These are phyloP conservation scores for Vigna reflexopilosa DNA, from an alignment of 306 rosid genomes.

Conservation along the genomic window DNA sequence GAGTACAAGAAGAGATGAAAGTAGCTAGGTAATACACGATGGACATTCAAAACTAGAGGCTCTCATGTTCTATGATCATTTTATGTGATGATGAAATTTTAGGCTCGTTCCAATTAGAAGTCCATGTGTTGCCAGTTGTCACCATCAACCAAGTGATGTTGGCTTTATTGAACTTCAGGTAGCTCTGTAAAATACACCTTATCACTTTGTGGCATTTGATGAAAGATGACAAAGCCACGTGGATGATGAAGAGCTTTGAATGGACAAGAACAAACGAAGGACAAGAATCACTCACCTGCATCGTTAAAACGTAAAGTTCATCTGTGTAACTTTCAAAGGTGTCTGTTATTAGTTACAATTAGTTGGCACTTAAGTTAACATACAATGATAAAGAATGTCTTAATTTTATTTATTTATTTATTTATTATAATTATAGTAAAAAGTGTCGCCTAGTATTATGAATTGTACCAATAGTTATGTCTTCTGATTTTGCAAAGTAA, in stretches of 20 bases:
- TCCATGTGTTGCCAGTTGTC: background rate
- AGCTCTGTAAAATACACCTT: background rate
- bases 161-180: background rate
- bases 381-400: background rate
- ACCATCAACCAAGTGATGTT: background rate
- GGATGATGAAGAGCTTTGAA: constrained; percentile 17
- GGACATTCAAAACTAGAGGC: constrained; percentile 29
- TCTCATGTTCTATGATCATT: constrained; percentile 8
- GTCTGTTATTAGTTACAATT: background rate
- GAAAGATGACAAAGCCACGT: constrained; percentile 8
- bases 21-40: background rate
- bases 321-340: background rate
- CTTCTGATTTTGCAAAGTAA: too few species aligned
- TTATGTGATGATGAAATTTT: background rate
- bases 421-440: background rate
- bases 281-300: background rate
- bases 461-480: too few species aligned
- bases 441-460: background rate
- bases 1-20: background rate
- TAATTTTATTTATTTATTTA: background rate
- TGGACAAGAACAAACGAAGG: constrained; percentile 3
- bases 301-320: background rate
- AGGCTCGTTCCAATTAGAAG: constrained; percentile 29
- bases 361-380: background rate
- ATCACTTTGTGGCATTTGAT: constrained; percentile 22